Evolutionary conservation across 805 yeast genomes (phyloP).

Genomic region (Ogataea parapolymorpha): DNA sequence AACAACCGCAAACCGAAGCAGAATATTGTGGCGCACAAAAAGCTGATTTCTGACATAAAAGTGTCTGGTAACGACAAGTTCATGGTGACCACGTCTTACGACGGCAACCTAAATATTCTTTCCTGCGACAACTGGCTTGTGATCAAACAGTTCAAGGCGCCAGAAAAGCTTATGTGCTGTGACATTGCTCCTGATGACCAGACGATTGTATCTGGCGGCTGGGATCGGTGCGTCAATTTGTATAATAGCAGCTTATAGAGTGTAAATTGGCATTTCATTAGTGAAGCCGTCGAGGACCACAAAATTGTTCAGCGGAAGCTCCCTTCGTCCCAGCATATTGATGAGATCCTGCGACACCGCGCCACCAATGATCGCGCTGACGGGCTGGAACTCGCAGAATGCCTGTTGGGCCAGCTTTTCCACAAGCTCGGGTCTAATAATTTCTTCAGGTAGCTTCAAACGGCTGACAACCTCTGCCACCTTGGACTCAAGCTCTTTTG

Average conservation of each 20-base stretch:
- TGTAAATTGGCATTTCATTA: slow-evolving; percentile 75
- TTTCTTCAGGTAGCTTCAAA: slow-evolving; percentile 45
- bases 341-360: slow-evolving; percentile 86
- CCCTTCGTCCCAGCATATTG: slow-evolving; percentile 71
- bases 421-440: slow-evolving; percentile 34
- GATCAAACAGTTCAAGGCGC: slow-evolving; percentile 49
- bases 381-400: slow-evolving; percentile 71
- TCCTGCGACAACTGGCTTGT: slow-evolving; percentile 69
- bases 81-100: slow-evolving; percentile 66
- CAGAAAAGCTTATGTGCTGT: slow-evolving; percentile 70
- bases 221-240: slow-evolving; percentile 78
- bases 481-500: slow-evolving; percentile 28
- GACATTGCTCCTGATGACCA: slow-evolving; percentile 48
- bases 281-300: slow-evolving; percentile 70
- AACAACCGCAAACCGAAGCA: slow-evolving; percentile 34
- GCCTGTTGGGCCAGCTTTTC: slow-evolving; percentile 45
- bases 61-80: slow-evolving; percentile 44
- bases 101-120: slow-evolving; percentile 60
- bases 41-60: slow-evolving; percentile 62
- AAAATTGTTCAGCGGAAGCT: slow-evolving; percentile 79
- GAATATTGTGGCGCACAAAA: slow-evolving; percentile 69
- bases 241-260: slow-evolving; percentile 33
- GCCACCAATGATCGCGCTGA: slow-evolving; percentile 87
- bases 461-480: slow-evolving; percentile 33
- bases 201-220: slow-evolving; percentile 61